Evolutionary conservation across 306 rosid species (phyloP).

Genomic region (Casuarina equisetifolia): DNA sequence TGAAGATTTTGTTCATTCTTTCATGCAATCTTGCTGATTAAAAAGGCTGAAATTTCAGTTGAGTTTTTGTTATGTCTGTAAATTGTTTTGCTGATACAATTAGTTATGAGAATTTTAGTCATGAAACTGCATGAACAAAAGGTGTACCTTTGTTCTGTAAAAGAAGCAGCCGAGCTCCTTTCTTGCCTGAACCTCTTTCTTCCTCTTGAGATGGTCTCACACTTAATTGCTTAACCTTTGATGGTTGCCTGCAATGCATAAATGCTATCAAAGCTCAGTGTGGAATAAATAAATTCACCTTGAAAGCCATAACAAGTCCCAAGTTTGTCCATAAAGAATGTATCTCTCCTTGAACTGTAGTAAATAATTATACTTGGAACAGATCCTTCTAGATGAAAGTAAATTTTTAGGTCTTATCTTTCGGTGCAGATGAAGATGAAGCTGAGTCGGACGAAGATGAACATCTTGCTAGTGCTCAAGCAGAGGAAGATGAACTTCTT

Average conservation of each 20-base stretch:
- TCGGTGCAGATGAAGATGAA: slow-evolving; percentile 38
- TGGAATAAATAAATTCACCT: background rate
- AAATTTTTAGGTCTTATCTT: background rate
- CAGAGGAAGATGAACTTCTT: slow-evolving; percentile 44
- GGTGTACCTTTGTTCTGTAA: background rate
- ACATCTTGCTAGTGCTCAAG: slow-evolving; percentile 79
- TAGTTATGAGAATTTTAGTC: slow-evolving; percentile 6
- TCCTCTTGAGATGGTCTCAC: background rate
- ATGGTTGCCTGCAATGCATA: background rate
- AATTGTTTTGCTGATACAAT: background rate
- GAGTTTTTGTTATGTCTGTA: slow-evolving; percentile 14
- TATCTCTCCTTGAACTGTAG: background rate
- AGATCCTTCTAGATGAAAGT: background rate
- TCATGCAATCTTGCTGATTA: slow-evolving; percentile 5
- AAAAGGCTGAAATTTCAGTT: background rate
- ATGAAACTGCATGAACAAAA: background rate
- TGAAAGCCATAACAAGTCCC: background rate
- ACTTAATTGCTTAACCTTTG: slow-evolving; percentile 3
- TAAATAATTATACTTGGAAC: background rate
- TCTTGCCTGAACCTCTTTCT: background rate
- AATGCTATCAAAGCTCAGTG: background rate
- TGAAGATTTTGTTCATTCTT: slow-evolving; percentile 8
- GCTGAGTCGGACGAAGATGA: slow-evolving; percentile 81
- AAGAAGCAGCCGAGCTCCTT: background rate
- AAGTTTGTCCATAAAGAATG: background rate